Evolutionary conservation across 192 early-diverging fungal genomes (phyloP).

Genomic region (Coemansia asiatica): DNA sequence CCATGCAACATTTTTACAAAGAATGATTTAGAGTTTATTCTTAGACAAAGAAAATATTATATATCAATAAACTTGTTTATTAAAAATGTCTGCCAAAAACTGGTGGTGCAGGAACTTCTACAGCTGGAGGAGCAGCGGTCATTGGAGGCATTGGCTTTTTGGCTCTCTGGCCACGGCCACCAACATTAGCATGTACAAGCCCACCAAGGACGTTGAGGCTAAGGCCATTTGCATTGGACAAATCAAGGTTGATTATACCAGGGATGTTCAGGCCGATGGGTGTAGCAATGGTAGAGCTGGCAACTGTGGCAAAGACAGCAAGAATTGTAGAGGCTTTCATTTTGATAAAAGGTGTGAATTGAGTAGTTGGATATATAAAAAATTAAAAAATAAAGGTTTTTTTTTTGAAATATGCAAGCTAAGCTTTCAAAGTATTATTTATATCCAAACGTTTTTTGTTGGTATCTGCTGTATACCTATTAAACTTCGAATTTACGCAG

Average conservation of each 20-base stretch:
- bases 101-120: background rate
- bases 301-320: conserved; percentile 6
- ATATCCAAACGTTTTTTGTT: too few relatives aligned
- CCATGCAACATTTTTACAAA: too few relatives aligned
- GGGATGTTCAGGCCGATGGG: conserved; percentile 32
- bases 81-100: conserved; percentile 8
- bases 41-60: too few relatives aligned
- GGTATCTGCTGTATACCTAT: too few relatives aligned
- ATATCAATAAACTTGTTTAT: too few relatives aligned
- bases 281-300: background rate
- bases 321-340: conserved; percentile 14
- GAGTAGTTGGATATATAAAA: background rate
- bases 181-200: conserved; percentile 37
- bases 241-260: conserved; percentile 35
- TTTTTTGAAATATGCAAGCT: too few relatives aligned
- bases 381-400: background rate
- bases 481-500: too few relatives aligned
- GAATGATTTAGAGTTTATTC: too few relatives aligned
- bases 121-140: background rate
- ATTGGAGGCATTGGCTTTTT: background rate
- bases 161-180: conserved; percentile 10
- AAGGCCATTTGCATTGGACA: conserved; percentile 17
- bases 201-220: conserved; percentile 39
- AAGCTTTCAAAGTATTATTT: too few relatives aligned
- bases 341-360: conserved; percentile 3